Evolutionary conservation across 768 basidiomycete genomes (phyloP), one percentile per base, ranked within the genome.

Genomic region (Hirschioporus abietinus): DNA sequence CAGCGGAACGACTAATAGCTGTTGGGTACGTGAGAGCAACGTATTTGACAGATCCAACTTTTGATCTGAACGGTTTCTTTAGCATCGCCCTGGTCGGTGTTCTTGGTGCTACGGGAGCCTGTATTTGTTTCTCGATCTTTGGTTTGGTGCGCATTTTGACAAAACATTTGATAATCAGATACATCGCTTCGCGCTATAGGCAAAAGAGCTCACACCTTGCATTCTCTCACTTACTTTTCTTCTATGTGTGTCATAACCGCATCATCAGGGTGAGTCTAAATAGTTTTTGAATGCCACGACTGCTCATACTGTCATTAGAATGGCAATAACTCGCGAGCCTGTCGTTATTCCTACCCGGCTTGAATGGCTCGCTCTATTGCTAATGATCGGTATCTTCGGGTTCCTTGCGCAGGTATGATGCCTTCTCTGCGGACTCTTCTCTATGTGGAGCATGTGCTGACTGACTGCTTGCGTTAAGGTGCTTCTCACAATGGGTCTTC

Each of bases 121-220:
- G 91, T 92, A 71, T 72, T 88, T 78, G 20, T 30, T 61, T 10
- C 42, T 52, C 42, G 3, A 3, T 52, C 15, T 15, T 52, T 52
- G 67, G 9, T 23, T 34, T 61, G 15, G 12, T 15, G 23, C 17
- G 18, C 60, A 61, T 5, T 15, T 25, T 61, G 24, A 12, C 60
- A 36, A 61, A 20, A 27, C 30, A 26, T 35, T 63, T 57, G n/a
- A 27, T 7, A 12, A 30, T 10, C 65, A 86, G 85, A 83, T 68
- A 80, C 81, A 0, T 74, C 79, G 2, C 82, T 88, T 34, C 85
- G 92, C 12, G 84, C 84, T 0, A 91, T 95, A 42, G 93, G 93
- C 0, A 87, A 83, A 67, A 82, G 88, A 3, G 92, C 92, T 0
- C 88, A 91, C 70, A 80, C 92, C 0, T 74, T 93, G 66, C 93